Evolutionary conservation across 2,329 filamentous ascomycete species (phyloP).

Genomic region (Colletotrichum truncatum): DNA sequence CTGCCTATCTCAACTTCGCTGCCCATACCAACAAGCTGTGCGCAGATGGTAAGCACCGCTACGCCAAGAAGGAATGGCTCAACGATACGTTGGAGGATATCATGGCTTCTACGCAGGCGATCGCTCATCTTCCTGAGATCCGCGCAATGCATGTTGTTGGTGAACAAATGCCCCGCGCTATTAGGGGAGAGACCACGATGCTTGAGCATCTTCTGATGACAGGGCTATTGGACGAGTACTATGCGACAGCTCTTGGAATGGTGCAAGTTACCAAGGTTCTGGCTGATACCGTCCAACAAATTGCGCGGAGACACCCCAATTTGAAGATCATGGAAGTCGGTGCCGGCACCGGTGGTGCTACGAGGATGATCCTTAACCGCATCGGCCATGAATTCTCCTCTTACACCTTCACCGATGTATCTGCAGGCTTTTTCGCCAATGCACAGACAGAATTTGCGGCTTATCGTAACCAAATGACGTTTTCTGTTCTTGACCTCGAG

Average conservation of each 20-base stretch:
- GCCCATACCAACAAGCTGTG: conserved; percentile 35
- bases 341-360: conserved; percentile 50
- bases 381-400: conserved; percentile 4
- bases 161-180: conserved; percentile 37
- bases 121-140: neutral
- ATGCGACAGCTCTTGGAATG: conserved; percentile 37
- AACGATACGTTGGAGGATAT: conserved; percentile 3
- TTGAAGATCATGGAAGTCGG: conserved; percentile 34
- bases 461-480: conserved; percentile 27
- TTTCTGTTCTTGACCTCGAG: conserved; percentile 40
- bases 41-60: conserved; percentile 27
- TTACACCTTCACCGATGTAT: conserved; percentile 37
- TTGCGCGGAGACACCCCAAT: conserved; percentile 48
- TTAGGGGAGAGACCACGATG: conserved; percentile 44
- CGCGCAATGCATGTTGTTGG: conserved; percentile 1
- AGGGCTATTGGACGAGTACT: conserved; percentile 44
- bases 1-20: conserved; percentile 11
- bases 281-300: conserved; percentile 37
- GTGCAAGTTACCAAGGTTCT: no score
- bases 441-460: conserved; percentile 36
- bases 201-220: conserved; percentile 47
- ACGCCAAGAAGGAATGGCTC: conserved; percentile 33
- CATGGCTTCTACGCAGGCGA: neutral
- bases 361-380: conserved; percentile 12
- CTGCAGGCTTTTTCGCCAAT: conserved; percentile 32